Percentiles rank a stretch among this genome's conserved stretches.
Evolutionary conservation across 106 monocot species (phyloP).

Genomic region (Triglochin maritima): DNA sequence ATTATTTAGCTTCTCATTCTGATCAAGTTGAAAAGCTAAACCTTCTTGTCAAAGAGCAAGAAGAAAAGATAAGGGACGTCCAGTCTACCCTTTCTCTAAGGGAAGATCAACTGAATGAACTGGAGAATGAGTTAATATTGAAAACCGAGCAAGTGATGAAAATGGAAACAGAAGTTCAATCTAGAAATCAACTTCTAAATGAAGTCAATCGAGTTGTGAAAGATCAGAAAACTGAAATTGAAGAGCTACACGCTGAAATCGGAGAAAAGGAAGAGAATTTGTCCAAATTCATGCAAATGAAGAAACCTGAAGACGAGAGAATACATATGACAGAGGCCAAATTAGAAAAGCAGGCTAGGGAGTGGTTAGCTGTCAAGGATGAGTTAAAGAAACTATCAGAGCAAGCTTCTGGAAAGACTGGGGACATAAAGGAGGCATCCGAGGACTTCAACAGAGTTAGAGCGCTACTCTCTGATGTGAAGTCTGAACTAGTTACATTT

Average conservation of each 20-base stretch:
- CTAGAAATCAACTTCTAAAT: conserved; percentile 23
- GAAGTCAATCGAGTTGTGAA: conserved; percentile 25
- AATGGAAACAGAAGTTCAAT: conserved; percentile 24
- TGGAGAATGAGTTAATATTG: conserved; percentile 24
- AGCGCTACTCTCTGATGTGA: conserved; percentile 33
- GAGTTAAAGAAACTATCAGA: conserved; percentile 30
- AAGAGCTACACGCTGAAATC: conserved; percentile 20
- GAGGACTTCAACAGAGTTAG: conserved; percentile 35
- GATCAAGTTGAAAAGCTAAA: conserved; percentile 30
- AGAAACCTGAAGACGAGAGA: conserved; percentile 24
- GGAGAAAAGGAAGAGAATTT: conserved; percentile 28
- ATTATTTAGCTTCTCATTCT: conserved; percentile 26
- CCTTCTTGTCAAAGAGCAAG: conserved; percentile 32
- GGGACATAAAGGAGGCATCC: conserved; percentile 13
- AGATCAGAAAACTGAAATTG: conserved; percentile 32
- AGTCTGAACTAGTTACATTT: conserved; percentile 34
- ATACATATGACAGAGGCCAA: conserved; percentile 26
- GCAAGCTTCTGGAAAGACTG: conserved; percentile 12
- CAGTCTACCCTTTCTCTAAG: conserved; percentile 28
- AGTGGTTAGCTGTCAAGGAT: conserved; percentile 23
- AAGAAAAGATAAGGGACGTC: conserved; percentile 15
- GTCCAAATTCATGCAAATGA: conserved; percentile 18
- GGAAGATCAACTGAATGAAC: conserved; percentile 23
- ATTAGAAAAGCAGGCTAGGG: conserved; percentile 23
- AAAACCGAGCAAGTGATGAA: conserved; percentile 25